phyloP scores from a whole-genome alignment of 192 early-diverging fungal species.

The Dissophora ornata region DNA sequence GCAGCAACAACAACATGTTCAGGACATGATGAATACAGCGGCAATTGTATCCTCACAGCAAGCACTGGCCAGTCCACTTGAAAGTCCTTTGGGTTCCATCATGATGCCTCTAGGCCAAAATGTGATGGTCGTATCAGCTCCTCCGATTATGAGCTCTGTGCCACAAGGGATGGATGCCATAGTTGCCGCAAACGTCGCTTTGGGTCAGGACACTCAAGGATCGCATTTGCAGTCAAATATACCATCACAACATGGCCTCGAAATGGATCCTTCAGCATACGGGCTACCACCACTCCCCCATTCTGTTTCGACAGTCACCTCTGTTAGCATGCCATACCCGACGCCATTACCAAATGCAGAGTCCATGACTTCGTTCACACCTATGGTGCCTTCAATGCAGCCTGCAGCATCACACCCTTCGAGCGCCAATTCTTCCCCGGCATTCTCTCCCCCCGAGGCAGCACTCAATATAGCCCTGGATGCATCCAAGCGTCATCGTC shows the following conservation, averaged over 20 bases:
- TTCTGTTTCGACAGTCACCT: background rate
- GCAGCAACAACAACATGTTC: constrained; percentile 33
- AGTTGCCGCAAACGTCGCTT: constrained; percentile 1
- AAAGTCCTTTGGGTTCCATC: constrained; percentile 10
- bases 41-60: constrained; percentile 35
- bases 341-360: constrained; percentile 30
- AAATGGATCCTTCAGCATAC: constrained; percentile 14
- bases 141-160: constrained; percentile 19
- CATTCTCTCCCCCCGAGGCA: constrained; percentile 24
- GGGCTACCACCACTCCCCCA: constrained; percentile 8
- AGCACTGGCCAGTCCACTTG: constrained; percentile 27
- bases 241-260: constrained; percentile 2
- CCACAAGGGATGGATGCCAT: constrained; percentile 21
- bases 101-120: constrained; percentile 34
- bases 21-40: constrained; percentile 28
- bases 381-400: constrained; percentile 47
- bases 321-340: constrained; percentile 28
- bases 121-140: constrained; percentile 17
- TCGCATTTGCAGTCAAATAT: constrained; percentile 5
- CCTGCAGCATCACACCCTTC: constrained; percentile 26
- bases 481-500: constrained; percentile 35
- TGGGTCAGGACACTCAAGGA: constrained; percentile 27
- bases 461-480: background rate
- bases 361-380: constrained; percentile 33
- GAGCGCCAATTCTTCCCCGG: constrained; percentile 23